phyloP scores from a whole-genome alignment of 2,329 filamentous ascomycete genomes.

The Drechslerella stenobrocha region DNA sequence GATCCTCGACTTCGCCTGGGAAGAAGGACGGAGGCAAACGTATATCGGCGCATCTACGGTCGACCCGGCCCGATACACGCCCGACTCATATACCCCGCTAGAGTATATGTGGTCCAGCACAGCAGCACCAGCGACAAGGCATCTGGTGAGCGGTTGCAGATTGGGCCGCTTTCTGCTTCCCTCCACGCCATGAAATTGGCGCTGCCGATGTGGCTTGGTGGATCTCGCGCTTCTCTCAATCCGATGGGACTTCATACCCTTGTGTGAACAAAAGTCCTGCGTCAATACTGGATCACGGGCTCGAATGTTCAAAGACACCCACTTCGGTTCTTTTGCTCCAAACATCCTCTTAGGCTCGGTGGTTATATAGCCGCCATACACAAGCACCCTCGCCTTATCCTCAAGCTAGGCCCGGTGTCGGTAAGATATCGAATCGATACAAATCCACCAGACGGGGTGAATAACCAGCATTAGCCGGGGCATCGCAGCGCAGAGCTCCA shows the following conservation, averaged over 20 bases:
- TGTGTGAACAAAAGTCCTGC: no score
- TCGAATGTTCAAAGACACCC: background rate
- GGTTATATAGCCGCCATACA: no score
- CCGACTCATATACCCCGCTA: background rate
- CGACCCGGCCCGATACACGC: background rate
- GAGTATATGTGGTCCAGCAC: conserved; percentile 28
- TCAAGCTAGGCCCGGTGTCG: no score
- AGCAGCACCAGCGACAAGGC: conserved; percentile 13
- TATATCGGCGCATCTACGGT: no score
- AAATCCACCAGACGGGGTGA: no score
- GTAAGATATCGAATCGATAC: no score
- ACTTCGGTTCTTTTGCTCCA: background rate
- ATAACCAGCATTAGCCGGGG: no score
- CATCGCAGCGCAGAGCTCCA: no score
- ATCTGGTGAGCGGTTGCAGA: conserved; percentile 11
- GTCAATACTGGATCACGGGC: background rate
- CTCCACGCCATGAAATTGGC: conserved; percentile 13
- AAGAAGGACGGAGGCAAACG: conserved; percentile 11
- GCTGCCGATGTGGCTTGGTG: background rate
- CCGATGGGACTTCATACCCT: background rate
- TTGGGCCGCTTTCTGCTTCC: conserved; percentile 1
- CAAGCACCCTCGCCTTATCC: no score
- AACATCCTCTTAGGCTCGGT: background rate
- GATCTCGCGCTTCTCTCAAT: background rate
- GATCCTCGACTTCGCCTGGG: conserved; percentile 1